phyloP scores from a whole-genome alignment of 2,329 filamentous ascomycete genomes.

The Colletotrichum higginsianum region DNA sequence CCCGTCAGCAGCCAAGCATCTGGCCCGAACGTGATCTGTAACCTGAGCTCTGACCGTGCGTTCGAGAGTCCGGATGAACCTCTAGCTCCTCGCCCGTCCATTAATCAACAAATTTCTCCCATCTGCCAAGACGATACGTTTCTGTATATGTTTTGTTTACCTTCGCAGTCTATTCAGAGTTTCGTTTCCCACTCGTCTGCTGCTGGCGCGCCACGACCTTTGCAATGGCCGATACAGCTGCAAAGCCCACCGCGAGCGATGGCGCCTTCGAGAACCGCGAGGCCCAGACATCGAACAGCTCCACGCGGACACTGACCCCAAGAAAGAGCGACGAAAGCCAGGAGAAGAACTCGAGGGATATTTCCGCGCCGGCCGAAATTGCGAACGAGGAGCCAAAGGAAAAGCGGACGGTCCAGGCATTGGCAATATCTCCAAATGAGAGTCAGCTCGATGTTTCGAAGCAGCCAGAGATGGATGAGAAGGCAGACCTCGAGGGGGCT shows the following conservation, averaged over 20 bases:
- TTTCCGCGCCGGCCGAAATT: constrained; percentile 1
- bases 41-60: constrained; percentile 27
- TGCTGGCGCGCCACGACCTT: constrained; percentile 6
- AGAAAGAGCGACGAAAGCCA: constrained; percentile 32
- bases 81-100: constrained; percentile 16
- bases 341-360: constrained; percentile 25
- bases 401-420: constrained; percentile 16
- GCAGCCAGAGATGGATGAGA: constrained; percentile 31
- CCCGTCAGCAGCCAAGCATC: constrained; percentile 5
- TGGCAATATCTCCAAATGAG: constrained; percentile 24
- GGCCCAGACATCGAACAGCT: constrained; percentile 24
- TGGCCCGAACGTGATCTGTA: constrained; percentile 29
- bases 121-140: constrained; percentile 1
- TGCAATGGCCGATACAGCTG: constrained; percentile 23
- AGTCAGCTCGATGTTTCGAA: constrained; percentile 28
- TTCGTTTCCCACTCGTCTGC: not conserved
- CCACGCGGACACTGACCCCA: constrained; percentile 35
- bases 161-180: not conserved
- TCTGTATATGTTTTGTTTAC: constrained; percentile 11
- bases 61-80: constrained; percentile 31
- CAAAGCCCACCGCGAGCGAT: constrained; percentile 21
- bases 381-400: not conserved
- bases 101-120: constrained; percentile 17
- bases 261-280: constrained; percentile 12
- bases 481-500: constrained; percentile 29